Evolutionary conservation across 179 eudicot genomes (phyloP).

Genomic region (Pouteria campechiana): DNA sequence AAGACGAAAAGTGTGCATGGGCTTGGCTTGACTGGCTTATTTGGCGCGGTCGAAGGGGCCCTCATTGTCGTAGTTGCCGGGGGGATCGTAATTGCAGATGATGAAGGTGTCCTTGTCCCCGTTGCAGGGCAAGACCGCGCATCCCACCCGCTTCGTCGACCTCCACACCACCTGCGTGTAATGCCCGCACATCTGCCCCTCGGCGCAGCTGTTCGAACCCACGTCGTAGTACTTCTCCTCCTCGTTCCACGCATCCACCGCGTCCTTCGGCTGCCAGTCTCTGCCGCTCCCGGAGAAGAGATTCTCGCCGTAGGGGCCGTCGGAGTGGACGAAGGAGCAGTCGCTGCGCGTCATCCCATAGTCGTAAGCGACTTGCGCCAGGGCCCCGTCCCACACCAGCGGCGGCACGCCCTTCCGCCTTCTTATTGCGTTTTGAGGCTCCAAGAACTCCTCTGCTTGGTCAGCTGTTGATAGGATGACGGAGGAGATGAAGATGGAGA

Average conservation of each 20-base stretch:
- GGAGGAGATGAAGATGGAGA: too few species aligned
- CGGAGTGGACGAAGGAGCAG: constrained; percentile 34
- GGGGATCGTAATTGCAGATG: constrained; percentile 47
- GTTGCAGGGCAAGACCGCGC: constrained; percentile 34
- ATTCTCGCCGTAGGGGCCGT: constrained; percentile 43
- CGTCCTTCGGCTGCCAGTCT: constrained; percentile 24
- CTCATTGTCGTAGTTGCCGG: constrained; percentile 37
- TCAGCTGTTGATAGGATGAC: too few species aligned
- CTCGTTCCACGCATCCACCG: constrained; percentile 27
- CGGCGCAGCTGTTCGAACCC: constrained; percentile 17
- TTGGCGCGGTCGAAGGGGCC: constrained; percentile 20
- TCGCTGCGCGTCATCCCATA: constrained; percentile 18
- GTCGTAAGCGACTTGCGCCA: constrained; percentile 19
- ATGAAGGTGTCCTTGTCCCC: constrained; percentile 31
- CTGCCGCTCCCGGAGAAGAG: constrained; percentile 36
- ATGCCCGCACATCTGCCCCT: constrained; percentile 34
- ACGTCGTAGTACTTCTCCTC: constrained; percentile 20
- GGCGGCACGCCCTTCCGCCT: constrained; percentile 11
- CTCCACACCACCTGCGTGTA: constrained; percentile 48
- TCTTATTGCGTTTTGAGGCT: constrained; percentile 41
- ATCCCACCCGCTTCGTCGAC: constrained; percentile 28
- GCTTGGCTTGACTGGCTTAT: too few species aligned
- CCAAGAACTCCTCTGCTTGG: constrained; percentile 24
- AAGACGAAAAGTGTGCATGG: too few species aligned
- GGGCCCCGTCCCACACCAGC: constrained; percentile 20